Base-by-base conservation (phyloP, 805 yeast species). In the Candida stauntonica region DNA sequence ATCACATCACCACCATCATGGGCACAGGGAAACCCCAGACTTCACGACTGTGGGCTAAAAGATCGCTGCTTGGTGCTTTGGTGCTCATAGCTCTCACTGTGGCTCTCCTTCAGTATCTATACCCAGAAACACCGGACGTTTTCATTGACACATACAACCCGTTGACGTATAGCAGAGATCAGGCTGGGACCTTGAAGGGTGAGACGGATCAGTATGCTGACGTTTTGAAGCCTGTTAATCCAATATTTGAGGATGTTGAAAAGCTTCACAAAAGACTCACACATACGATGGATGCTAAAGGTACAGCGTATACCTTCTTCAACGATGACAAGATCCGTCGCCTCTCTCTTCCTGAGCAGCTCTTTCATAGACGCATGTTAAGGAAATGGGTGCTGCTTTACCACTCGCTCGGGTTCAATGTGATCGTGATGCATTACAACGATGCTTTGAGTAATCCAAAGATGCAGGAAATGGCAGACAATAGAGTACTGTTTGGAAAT, bases 151-250 rank as follows among this genome's bases (percentile, higher is more conserved):
- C 89, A 40, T 12, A 70, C 87, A 51, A 88, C 88, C 47, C 51
- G 7, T 33, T 41, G 15, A 36, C 44, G 1, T 47, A 42, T 36
- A 13, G 89, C 87, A 54, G 86, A 86, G 72, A 71, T 75, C 31
- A 61, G 77, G 52, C n/a, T 17, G 31, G 29, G 85, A 85, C 58
- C 72, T 73, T 44, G 79, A 82, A 55, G 66, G 86, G 44, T 63
- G 77, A 36, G 76, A 75, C 31, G 14, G 41, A 38, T 31, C 28
- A 36, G 26, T 24, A 32, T 21, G 21, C 27, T 13, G n/a, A 20
- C 4, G 15, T 45, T 1, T 33, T 35, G 11, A 17, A 26, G 29
- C 40, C 44, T 2, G 38, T 34, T 12, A 29, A 28, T 1, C 43
- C 41, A 13, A 23, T 48, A 4, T 33, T 44, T 23, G 26, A 28